Evolutionary conservation across 139 green algal genomes (phyloP).

Genomic region (Tetradesmus lagerheimii): DNA sequence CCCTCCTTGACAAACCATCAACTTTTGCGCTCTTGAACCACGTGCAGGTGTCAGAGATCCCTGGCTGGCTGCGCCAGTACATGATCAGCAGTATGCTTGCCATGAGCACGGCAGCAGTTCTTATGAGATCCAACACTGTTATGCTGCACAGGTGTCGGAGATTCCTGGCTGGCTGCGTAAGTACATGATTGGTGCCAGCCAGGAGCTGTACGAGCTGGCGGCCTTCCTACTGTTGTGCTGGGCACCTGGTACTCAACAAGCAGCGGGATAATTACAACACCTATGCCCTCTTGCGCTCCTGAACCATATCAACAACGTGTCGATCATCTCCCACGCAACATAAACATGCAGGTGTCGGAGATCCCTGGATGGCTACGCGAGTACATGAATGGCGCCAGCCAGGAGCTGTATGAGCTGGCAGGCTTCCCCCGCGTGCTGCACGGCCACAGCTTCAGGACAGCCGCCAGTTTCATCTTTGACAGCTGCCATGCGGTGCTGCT

Average conservation of each 20-base stretch:
- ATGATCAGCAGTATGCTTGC: neutral
- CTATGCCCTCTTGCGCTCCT: too few relatives aligned
- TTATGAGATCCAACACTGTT: too few relatives aligned
- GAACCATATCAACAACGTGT: too few relatives aligned
- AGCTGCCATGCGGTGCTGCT: conserved; percentile 26
- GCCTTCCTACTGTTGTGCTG: neutral
- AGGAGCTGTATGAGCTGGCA: conserved; percentile 41
- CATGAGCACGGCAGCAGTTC: too few relatives aligned
- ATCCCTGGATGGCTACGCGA: neutral
- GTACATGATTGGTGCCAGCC: neutral
- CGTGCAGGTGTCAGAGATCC: neutral
- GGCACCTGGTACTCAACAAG: too few relatives aligned
- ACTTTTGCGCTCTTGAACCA: too few relatives aligned
- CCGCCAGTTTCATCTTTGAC: conserved; percentile 45
- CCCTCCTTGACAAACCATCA: too few relatives aligned
- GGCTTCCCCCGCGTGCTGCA: conserved; percentile 12
- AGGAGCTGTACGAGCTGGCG: conserved; percentile 36
- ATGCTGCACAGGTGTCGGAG: neutral
- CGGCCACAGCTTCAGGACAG: neutral
- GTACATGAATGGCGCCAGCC: conserved; percentile 22
- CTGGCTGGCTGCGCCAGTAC: conserved; percentile 1
- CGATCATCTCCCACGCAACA: too few relatives aligned
- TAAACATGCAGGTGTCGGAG: neutral
- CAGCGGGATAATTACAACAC: too few relatives aligned
- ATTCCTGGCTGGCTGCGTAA: neutral